Evolutionary conservation across 1,284 basidiomycete genomes (phyloP).

Genomic region (Lignosus rhinocerotis): DNA sequence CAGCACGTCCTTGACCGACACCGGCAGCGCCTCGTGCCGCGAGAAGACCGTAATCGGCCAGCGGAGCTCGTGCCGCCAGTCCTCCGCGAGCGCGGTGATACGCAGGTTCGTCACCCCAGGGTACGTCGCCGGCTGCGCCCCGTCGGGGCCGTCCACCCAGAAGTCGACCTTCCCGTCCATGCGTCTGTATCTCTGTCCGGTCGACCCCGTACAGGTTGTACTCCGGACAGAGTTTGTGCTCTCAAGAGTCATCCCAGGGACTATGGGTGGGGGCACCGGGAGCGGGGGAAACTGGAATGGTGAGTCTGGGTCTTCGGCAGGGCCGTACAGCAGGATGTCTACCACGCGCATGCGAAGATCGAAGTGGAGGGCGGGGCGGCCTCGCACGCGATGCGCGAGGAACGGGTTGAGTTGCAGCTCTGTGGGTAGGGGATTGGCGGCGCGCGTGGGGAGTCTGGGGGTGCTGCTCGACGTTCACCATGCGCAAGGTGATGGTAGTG

Average conservation of each 20-base stretch:
- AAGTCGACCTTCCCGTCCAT: slow-evolving; percentile 28
- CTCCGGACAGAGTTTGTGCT: neutral
- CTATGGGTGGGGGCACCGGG: neutral
- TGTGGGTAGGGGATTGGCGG: slow-evolving; percentile 33
- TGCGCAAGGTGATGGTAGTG: neutral
- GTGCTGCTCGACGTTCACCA: slow-evolving; percentile 3
- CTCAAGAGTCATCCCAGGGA: neutral
- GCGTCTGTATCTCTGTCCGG: too few species aligned
- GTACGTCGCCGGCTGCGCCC: slow-evolving; percentile 56
- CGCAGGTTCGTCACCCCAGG: slow-evolving; percentile 56
- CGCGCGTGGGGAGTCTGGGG: slow-evolving; percentile 20
- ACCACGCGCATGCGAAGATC: slow-evolving; percentile 39
- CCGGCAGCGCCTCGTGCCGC: slow-evolving; percentile 37
- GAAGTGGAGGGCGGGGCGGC: slow-evolving; percentile 48
- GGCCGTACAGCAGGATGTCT: slow-evolving; percentile 11
- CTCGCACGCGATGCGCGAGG: slow-evolving; percentile 45
- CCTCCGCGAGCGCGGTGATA: slow-evolving; percentile 52
- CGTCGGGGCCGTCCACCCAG: slow-evolving; percentile 39
- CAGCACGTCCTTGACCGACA: slow-evolving; percentile 54
- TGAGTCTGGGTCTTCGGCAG: too few species aligned
- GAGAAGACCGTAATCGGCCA: slow-evolving; percentile 52
- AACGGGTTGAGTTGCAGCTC: slow-evolving; percentile 56
- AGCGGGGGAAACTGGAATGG: too few species aligned
- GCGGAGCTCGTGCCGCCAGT: slow-evolving; percentile 43
- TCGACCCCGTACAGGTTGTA: neutral